Conservation (phyloP, 805 yeast species). For the Spathaspora passalidarum region DNA sequence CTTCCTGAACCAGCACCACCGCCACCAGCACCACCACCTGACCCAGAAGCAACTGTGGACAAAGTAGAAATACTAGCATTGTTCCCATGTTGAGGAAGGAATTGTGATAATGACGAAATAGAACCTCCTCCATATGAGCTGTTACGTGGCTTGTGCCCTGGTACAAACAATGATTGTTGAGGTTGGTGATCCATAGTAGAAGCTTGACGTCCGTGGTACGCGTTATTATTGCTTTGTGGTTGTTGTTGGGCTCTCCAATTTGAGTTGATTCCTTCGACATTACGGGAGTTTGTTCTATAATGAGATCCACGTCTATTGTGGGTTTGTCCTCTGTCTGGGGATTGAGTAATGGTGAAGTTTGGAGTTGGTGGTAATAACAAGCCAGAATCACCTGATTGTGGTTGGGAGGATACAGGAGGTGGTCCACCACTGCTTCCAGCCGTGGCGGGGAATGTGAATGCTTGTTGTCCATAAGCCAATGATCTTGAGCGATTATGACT, state of each 20-base stretch:
- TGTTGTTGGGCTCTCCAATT: constrained; percentile 67
- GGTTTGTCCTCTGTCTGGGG: constrained; percentile 32
- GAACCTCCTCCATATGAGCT: constrained; percentile 65
- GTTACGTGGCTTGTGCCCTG: constrained; percentile 74
- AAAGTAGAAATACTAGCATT: constrained; percentile 8
- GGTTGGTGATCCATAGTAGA: constrained; percentile 25
- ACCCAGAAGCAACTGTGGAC: constrained; percentile 11
- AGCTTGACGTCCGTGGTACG: background rate
- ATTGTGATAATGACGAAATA: constrained; percentile 44
- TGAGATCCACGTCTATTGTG: constrained; percentile 41
- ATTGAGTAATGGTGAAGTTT: constrained; percentile 38
- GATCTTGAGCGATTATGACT: constrained; percentile 36
- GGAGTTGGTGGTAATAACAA: constrained; percentile 54
- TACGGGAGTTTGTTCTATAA: constrained; percentile 37
- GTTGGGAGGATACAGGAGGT: background rate
- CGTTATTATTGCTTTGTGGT: constrained; percentile 4
- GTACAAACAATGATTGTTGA: constrained; percentile 49
- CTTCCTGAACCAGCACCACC: constrained; percentile 16
- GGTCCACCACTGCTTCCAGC: constrained; percentile 8
- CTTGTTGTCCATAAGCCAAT: constrained; percentile 43
- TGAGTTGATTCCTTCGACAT: constrained; percentile 45
- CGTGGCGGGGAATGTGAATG: constrained; percentile 63
- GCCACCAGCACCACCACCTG: constrained; percentile 7
- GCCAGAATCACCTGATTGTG: background rate
- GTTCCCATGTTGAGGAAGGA: constrained; percentile 22